Percentiles rank a stretch among this genome's conserved stretches.
These are phyloP conservation scores for Cadophora sp. DNA, from an alignment of 2,329 filamentous ascomycete species.

Conservation along the genomic window DNA sequence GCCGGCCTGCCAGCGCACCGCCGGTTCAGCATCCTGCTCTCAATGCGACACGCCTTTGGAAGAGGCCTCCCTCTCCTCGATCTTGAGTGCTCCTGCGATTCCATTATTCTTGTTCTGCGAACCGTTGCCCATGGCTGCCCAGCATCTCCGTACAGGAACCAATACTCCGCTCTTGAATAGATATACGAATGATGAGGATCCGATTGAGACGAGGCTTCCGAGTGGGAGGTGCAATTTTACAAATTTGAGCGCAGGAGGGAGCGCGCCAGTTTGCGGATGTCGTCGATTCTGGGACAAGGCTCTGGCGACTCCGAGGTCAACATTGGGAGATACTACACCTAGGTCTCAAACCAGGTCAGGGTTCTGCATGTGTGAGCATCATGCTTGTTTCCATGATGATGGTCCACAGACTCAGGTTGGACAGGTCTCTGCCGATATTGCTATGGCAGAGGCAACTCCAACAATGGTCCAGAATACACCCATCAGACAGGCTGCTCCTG, in stretches of 20 bases:
- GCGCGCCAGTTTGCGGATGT: conserved; percentile 57
- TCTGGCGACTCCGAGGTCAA: conserved; percentile 21
- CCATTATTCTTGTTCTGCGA: not conserved
- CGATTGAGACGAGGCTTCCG: conserved; percentile 45
- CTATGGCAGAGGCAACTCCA: conserved; percentile 1
- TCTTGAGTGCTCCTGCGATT: conserved; percentile 6
- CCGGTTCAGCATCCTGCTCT: conserved; percentile 24
- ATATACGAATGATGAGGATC: conserved; percentile 33
- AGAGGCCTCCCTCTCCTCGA: conserved; percentile 27
- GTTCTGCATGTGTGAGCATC: conserved; percentile 60
- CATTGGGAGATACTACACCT: conserved; percentile 15
- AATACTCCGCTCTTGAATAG: conserved; percentile 43
- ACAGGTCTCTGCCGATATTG: conserved; percentile 7
- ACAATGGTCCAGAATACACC: conserved; percentile 19
- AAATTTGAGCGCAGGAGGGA: conserved; percentile 52
- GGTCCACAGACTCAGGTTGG: conserved; percentile 29
- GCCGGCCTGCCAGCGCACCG: conserved; percentile 34
- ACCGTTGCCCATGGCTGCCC: conserved; percentile 42
- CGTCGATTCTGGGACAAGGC: conserved; percentile 58
- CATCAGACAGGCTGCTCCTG: not conserved
- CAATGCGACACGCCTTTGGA: conserved; percentile 37
- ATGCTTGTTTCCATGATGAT: conserved; percentile 60
- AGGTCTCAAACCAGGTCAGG: conserved; percentile 29
- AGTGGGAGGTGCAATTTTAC: conserved; percentile 59
- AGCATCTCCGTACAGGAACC: conserved; percentile 32